These are phyloP conservation scores for Mucor plumbeus DNA, from an alignment of 371 early-diverging fungal genomes.

Conservation along the genomic window DNA sequence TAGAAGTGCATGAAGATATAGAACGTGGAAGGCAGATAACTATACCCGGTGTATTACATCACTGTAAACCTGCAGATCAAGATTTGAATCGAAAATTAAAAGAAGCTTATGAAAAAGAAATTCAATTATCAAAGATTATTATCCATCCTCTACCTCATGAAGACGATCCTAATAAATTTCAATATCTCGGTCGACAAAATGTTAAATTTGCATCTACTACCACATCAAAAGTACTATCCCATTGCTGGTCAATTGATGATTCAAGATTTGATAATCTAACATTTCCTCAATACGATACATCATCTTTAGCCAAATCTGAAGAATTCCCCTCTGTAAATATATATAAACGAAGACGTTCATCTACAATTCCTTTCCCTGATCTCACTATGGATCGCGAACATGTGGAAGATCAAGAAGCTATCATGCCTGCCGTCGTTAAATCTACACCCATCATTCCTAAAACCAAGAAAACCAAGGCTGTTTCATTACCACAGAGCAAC, in stretches of 20 bases:
- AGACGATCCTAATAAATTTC: neutral
- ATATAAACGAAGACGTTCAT: neutral
- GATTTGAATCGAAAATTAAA: constrained; percentile 8
- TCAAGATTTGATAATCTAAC: neutral
- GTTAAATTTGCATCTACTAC: constrained; percentile 9
- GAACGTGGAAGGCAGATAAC: constrained; percentile 1
- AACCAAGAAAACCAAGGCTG: constrained; percentile 5
- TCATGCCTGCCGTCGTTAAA: neutral
- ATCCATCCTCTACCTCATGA: constrained; percentile 1
- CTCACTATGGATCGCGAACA: neutral
- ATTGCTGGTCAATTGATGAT: constrained; percentile 13
- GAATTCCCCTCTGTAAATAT: constrained; percentile 12
- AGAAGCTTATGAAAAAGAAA: constrained; percentile 20
- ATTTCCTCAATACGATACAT: constrained; percentile 7
- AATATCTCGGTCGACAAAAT: constrained; percentile 12
- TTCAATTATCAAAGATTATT: neutral
- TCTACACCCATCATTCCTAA: neutral
- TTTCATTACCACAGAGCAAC: neutral
- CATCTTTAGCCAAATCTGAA: neutral
- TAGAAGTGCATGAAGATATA: constrained; percentile 16
- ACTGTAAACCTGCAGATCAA: neutral
- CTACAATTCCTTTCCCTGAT: neutral
- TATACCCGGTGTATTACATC: constrained; percentile 5
- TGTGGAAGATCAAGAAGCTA: neutral
- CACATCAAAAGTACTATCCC: constrained; percentile 9